These are phyloP conservation scores for Apiospora hydei DNA, from an alignment of 2,329 filamentous ascomycete species.

Conservation along the genomic window DNA sequence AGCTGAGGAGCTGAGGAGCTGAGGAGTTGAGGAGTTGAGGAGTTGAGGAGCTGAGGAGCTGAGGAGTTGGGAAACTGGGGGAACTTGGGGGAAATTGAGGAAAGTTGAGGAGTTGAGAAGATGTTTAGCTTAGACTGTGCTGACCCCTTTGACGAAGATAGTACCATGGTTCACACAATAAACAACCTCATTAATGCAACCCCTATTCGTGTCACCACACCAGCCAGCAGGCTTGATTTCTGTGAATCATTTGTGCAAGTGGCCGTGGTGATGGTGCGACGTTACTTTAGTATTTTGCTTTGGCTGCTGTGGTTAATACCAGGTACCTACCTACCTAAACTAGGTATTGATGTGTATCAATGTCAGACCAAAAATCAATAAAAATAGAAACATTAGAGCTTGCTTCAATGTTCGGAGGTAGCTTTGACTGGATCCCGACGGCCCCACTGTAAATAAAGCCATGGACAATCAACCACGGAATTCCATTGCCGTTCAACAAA, in stretches of 20 bases:
- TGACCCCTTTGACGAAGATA: background rate
- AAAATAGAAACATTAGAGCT: no score
- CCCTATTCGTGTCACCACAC: background rate
- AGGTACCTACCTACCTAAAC: no score
- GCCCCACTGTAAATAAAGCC: slow-evolving; percentile 8
- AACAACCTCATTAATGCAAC: background rate
- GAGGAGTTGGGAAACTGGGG: no score
- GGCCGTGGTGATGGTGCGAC: no score
- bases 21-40: background rate
- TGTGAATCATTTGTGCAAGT: no score
- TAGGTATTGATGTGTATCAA: background rate
- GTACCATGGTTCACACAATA: background rate
- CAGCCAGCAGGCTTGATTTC: background rate
- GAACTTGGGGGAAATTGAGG: background rate
- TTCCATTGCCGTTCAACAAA: background rate
- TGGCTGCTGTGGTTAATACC: no score
- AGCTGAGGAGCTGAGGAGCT: background rate
- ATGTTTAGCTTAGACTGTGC: background rate
- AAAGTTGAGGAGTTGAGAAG: background rate
- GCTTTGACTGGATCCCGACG: background rate
- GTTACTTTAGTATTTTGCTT: no score
- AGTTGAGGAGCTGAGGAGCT: background rate
- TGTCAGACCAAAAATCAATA: background rate
- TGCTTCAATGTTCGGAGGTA: background rate
- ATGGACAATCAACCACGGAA: background rate